These are phyloP conservation scores for Globisporangium nagaii DNA, from an alignment of 352 stramenopile genomes.

Conservation along the genomic window DNA sequence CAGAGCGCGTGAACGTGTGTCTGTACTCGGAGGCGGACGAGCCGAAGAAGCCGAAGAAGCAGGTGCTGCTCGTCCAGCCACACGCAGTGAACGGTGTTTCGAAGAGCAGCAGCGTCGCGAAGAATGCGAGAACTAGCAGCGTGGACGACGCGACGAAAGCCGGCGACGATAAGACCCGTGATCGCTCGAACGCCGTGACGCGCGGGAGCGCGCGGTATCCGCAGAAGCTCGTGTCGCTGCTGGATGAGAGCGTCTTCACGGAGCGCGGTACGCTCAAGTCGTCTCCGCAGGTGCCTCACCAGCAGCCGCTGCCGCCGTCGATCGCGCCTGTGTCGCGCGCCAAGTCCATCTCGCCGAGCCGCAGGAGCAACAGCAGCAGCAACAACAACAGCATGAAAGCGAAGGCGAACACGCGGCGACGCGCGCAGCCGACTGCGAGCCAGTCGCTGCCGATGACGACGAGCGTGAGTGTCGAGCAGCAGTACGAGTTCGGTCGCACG, in stretches of 20 bases:
- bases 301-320: neutral
- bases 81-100: neutral
- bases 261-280: neutral
- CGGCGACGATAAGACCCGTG: conserved; percentile 1
- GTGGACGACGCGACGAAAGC: conserved; percentile 17
- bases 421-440: neutral
- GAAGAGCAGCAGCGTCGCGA: conserved; percentile 4
- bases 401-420: conserved; percentile 11
- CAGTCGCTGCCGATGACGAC: neutral
- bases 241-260: conserved; percentile 19
- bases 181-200: conserved; percentile 5
- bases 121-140: conserved; percentile 13
- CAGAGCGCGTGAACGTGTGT: neutral
- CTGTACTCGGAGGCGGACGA: conserved; percentile 21
- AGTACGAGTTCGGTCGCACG: conserved; percentile 16
- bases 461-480: conserved; percentile 9
- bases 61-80: neutral
- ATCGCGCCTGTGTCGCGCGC: conserved; percentile 5
- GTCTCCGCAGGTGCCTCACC: neutral
- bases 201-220: conserved; percentile 8
- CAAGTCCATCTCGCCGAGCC: conserved; percentile 8
- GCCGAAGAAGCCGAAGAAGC: conserved; percentile 2
- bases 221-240: conserved; percentile 21
- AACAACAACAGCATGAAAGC: conserved; percentile 22
- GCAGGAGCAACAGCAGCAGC: conserved; percentile 11